Evolutionary conservation across 192 early-diverging fungal species (phyloP), one percentile per base, ranked within the genome.

Genomic region (Physocladia obscura): DNA sequence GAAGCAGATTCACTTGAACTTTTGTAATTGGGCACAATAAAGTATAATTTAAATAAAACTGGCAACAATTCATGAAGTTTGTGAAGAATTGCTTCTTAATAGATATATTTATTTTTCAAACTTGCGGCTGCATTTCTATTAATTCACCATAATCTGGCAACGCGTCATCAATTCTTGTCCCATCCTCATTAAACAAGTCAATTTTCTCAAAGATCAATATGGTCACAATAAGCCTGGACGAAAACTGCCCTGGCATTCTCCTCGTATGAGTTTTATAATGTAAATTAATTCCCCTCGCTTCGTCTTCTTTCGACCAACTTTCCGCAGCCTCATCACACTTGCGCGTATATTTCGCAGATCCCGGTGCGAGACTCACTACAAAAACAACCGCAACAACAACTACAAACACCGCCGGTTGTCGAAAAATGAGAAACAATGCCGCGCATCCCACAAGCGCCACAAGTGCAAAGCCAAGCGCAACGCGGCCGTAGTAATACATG

Each of bases 181-280:
- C 13, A 6, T 27, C 50, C 21, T 6, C 21, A n/a, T n/a, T n/a
- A 52, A 27, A 17, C 6, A 21, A 21, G 29, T 21, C 29, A 11
- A 13, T 11, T 27, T 52, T 52, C 40, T 62, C 60, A 38, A 62
- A 38, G 31, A 62, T 47, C 60, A 24, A 15, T 44, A 47, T 48
- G 5, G 11, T 15, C 22, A 47, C 17, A 17, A 22, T 15, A 62
- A 29, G 39, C 26, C 6, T 11, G n/a, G 60, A 37, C n/a, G n/a
- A n/a, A n/a, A n/a, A n/a, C n/a, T n/a, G n/a, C n/a, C n/a, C n/a
- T n/a, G n/a, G n/a, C n/a, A n/a, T n/a, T n/a, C n/a, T n/a, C n/a
- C n/a, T 15, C 21, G 27, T 19, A 19, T 59, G 26, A 15, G 17
- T 8, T 35, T 13, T 35, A 15, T 47, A 62, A 11, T 4, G 8